These are phyloP conservation scores for Cryptococcus deneoformans DNA, from an alignment of 1,284 basidiomycete species.

Conservation along the genomic window DNA sequence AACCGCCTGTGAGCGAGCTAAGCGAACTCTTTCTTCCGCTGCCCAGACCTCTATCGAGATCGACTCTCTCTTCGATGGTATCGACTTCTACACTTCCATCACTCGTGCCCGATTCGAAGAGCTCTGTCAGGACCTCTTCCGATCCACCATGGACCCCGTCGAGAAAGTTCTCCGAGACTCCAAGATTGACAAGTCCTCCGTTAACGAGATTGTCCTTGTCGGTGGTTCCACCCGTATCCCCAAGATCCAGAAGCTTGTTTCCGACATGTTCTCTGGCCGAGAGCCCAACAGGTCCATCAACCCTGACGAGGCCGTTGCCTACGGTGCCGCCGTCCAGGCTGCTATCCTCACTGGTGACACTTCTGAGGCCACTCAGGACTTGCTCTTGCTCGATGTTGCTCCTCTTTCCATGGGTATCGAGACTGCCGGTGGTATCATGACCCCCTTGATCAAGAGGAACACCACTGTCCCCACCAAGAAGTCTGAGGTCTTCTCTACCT, in stretches of 20 bases:
- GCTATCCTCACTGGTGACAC: constrained; percentile 96
- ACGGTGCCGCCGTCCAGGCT: constrained; percentile 98
- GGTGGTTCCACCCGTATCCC: constrained; percentile 99
- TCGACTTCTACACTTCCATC: constrained; percentile 98
- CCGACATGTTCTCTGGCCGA: constrained; percentile 98
- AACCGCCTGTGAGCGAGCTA: constrained; percentile 97
- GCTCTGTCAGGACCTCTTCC: constrained; percentile 96
- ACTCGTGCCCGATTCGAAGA: constrained; percentile 99
- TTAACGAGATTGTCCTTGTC: constrained; percentile 94
- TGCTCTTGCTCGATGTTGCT: constrained; percentile 92
- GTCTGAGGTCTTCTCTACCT: constrained; percentile 92
- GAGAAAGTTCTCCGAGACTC: constrained; percentile 98
- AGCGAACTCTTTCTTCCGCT: constrained; percentile 96
- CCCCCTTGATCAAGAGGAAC: constrained; percentile 94
- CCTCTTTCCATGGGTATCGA: constrained; percentile 96
- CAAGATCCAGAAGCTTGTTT: constrained; percentile 95
- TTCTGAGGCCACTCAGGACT: constrained; percentile 92
- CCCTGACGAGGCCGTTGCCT: constrained; percentile 99
- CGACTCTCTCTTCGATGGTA: constrained; percentile 96
- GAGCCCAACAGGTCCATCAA: constrained; percentile 97
- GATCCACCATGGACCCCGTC: constrained; percentile 92
- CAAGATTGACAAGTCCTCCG: constrained; percentile 96
- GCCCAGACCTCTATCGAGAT: constrained; percentile 98
- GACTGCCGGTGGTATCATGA: constrained; percentile 97
- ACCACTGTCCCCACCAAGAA: constrained; percentile 98